Evolutionary conservation across 1,284 basidiomycete genomes (phyloP).

Genomic region (Chalciporus sp.): DNA sequence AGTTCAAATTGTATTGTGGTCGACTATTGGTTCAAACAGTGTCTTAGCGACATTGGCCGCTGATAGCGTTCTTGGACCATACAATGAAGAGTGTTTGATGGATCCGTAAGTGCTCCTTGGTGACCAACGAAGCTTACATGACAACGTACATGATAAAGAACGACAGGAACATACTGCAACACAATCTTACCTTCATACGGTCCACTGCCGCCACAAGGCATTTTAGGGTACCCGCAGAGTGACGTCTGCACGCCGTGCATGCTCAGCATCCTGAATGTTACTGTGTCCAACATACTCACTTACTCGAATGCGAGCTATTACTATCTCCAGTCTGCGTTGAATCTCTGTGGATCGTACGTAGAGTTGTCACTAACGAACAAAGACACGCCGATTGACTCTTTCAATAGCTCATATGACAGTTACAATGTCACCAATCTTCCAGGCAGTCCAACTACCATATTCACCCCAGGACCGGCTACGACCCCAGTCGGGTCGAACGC

Average conservation of each 20-base stretch:
- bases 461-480: background rate
- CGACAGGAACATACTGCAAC: background rate
- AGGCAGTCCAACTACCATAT: background rate
- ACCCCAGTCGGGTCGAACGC: background rate
- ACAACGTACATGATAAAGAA: background rate
- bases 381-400: background rate
- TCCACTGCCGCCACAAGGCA: background rate
- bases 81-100: background rate
- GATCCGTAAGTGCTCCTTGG: background rate
- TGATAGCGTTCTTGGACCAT: background rate
- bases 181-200: background rate
- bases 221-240: background rate
- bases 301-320: background rate
- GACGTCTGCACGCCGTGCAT: background rate
- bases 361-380: background rate
- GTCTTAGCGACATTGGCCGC: background rate
- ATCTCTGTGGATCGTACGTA: conserved; percentile 1
- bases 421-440: conserved; percentile 4
- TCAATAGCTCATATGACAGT: background rate
- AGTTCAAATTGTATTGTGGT: background rate
- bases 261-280: background rate
- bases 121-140: background rate
- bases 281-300: background rate
- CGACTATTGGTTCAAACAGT: background rate
- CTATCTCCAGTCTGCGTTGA: background rate